phyloP scores from a whole-genome alignment of 371 early-diverging fungal genomes.

The Rhizomucor pusillus region DNA sequence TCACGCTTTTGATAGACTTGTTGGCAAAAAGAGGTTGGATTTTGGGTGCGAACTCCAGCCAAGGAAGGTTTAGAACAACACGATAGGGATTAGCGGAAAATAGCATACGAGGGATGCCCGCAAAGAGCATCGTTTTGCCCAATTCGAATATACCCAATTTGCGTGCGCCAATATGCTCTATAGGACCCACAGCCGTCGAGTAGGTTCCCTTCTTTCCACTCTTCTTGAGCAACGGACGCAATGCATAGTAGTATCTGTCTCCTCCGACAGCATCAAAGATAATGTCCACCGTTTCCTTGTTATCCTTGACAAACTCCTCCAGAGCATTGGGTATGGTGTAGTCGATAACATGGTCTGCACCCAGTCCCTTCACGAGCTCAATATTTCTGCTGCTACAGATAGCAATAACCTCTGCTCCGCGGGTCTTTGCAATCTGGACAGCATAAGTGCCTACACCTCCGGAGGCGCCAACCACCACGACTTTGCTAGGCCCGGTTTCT shows the following conservation, averaged over 20 bases:
- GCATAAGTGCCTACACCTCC: constrained; percentile 63
- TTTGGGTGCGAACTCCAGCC: constrained; percentile 1
- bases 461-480: constrained; percentile 55
- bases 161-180: constrained; percentile 20
- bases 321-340: constrained; percentile 41
- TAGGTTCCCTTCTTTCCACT: constrained; percentile 37
- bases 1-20: constrained; percentile 8
- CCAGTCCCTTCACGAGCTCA: constrained; percentile 47
- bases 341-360: constrained; percentile 62
- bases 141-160: constrained; percentile 13
- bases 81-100: constrained; percentile 14
- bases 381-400: constrained; percentile 57
- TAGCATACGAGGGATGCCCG: constrained; percentile 4
- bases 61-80: constrained; percentile 12
- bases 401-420: constrained; percentile 57
- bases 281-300: constrained; percentile 33
- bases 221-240: constrained; percentile 27
- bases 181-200: constrained; percentile 44
- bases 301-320: constrained; percentile 13
- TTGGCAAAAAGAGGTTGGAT: constrained; percentile 5
- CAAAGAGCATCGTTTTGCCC: constrained; percentile 3
- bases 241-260: constrained; percentile 37
- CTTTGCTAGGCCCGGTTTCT: constrained; percentile 6
- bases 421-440: constrained; percentile 62
- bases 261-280: constrained; percentile 56